phyloP scores from a whole-genome alignment of 2,329 filamentous ascomycete genomes.

The Periconia sp. region DNA sequence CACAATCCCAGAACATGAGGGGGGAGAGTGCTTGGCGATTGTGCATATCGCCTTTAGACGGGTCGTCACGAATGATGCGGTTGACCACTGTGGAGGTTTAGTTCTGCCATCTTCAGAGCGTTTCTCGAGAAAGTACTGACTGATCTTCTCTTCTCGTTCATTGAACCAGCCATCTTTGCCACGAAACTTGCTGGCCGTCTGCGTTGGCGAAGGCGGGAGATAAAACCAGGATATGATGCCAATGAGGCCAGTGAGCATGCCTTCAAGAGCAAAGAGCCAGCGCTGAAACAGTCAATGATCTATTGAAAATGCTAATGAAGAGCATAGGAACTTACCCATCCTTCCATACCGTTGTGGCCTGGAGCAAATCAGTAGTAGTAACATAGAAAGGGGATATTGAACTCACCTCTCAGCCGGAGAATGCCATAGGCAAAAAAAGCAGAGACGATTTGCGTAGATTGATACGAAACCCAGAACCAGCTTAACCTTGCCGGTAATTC shows the following conservation, averaged over 20 bases:
- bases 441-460: conserved; percentile 60
- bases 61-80: conserved; percentile 62
- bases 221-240: conserved; percentile 46
- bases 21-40: conserved; percentile 61
- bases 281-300: conserved; percentile 36
- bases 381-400: no score
- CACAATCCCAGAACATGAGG: conserved; percentile 55
- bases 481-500: conserved; percentile 72
- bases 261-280: conserved; percentile 59
- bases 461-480: conserved; percentile 74
- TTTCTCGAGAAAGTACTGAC: conserved; percentile 16
- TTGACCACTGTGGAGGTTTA: conserved; percentile 60
- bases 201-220: conserved; percentile 62
- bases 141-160: conserved; percentile 71
- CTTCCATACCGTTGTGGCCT: conserved; percentile 57
- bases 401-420: conserved; percentile 55
- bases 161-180: conserved; percentile 70
- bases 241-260: conserved; percentile 44
- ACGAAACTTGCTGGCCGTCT: conserved; percentile 67
- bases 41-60: conserved; percentile 66
- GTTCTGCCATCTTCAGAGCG: no score
- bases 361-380: no score
- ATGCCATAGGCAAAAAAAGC: conserved; percentile 64
- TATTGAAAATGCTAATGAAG: no score
- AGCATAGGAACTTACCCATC: conserved; percentile 53